A percentile compares a stretch with the other conserved stretches of the same genome.
phyloP scores from a whole-genome alignment of 2,329 filamentous ascomycete species.

The Colletotrichum endophyticum region DNA sequence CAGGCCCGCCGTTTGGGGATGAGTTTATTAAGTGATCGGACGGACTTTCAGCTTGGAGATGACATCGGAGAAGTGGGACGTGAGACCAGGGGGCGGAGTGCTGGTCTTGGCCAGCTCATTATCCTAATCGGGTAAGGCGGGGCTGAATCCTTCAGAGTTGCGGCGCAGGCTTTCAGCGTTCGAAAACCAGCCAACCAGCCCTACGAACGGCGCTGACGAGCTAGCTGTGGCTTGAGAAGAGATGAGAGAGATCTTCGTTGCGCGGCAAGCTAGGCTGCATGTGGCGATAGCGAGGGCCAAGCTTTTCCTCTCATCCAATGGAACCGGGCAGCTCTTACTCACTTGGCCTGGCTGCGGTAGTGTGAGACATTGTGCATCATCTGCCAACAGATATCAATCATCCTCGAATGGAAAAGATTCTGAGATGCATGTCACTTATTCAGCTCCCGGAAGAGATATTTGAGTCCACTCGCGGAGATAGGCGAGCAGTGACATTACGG shows the following conservation, averaged over 20 bases:
- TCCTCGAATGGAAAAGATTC: not conserved
- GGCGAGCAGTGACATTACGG: not conserved
- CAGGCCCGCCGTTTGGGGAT: not conserved
- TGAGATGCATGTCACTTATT: not conserved
- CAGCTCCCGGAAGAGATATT: not conserved
- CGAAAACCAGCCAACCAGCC: not conserved
- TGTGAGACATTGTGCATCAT: not conserved
- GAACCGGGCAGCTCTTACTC: not conserved
- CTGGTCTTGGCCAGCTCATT: conserved; percentile 21
- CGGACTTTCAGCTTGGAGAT: not conserved
- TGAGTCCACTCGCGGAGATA: not conserved
- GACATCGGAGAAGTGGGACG: not conserved
- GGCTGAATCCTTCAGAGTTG: not conserved
- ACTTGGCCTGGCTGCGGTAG: not conserved
- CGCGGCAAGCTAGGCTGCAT: not conserved
- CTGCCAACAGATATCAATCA: not conserved
- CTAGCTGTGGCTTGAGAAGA: not conserved
- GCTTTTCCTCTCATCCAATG: not conserved
- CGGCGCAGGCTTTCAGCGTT: not conserved
- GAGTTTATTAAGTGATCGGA: not conserved
- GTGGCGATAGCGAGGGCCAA: not conserved
- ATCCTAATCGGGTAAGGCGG: conserved; percentile 12
- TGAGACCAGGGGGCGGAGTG: not conserved
- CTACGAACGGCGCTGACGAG: not conserved
- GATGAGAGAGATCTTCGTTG: not conserved